A percentile compares a stretch with the other conserved stretches of the same genome.
Conservation (phyloP, 2,329 filamentous ascomycete genomes). For the Trichoderma gracile region DNA sequence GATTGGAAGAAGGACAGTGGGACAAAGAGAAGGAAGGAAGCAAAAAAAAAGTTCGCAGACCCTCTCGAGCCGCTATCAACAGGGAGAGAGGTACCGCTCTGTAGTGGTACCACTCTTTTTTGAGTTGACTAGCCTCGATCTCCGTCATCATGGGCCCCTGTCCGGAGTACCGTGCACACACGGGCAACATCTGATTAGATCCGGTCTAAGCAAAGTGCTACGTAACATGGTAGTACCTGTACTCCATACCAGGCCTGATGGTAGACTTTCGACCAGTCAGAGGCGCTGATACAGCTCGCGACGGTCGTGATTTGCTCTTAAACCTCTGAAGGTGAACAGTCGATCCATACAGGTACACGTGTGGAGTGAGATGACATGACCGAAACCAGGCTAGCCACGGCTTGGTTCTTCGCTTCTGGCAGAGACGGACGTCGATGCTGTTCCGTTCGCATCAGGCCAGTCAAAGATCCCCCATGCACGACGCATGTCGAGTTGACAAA, state of each 20-base stretch:
- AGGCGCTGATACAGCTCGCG: neutral
- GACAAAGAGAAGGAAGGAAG: neutral
- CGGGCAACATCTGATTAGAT: slow-evolving; percentile 19
- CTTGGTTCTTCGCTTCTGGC: neutral
- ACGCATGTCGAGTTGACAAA: slow-evolving; percentile 8
- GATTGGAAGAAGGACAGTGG: neutral
- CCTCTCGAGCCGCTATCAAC: neutral
- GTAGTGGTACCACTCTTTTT: slow-evolving; percentile 2
- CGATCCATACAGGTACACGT: slow-evolving; percentile 17
- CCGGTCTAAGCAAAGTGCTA: neutral
- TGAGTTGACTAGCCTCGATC: slow-evolving; percentile 20
- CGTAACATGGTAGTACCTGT: neutral
- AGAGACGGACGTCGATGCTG: neutral
- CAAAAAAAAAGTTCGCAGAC: neutral
- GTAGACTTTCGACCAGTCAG: slow-evolving; percentile 3
- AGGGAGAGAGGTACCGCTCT: neutral
- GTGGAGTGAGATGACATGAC: slow-evolving; percentile 10
- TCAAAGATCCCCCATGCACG: neutral
- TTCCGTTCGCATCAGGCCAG: slow-evolving; percentile 19
- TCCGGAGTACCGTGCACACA: slow-evolving; percentile 12
- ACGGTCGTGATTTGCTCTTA: slow-evolving; percentile 11
- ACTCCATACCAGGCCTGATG: neutral
- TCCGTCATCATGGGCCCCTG: slow-evolving; percentile 18
- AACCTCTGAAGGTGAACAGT: neutral
- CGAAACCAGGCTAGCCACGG: slow-evolving; percentile 9